Base-by-base conservation (phyloP, 2,329 filamentous ascomycete species). In the Aspergillus sp. region DNA sequence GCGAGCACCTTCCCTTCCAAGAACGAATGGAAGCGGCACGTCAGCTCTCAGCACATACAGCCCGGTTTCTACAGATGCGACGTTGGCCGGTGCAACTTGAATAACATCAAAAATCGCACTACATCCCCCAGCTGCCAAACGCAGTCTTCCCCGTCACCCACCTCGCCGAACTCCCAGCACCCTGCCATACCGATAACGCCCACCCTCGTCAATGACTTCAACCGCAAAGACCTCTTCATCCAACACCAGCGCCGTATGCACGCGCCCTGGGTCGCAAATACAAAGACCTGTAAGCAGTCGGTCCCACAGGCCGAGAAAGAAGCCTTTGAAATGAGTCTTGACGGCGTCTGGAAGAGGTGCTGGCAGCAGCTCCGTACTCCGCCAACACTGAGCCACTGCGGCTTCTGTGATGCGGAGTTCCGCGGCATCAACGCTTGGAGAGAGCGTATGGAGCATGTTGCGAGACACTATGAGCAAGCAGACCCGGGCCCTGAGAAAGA, bases 11-110 rank as follows among this genome's bases (percentile, higher is more conserved):
- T 96, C 68, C 82, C 84, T 3, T 87, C 83, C 64, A 96, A 96
- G 77, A 96, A 96, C 70, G 93, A 97, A 73, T 97, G 93, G 93
- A 97, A 97, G 74, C 86, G 93, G 0, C 93, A 98, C 70, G 86
- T 93, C 66, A 78, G 81, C 33, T 90, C 89, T 0, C 90, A 96
- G 69, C 93, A 98, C 69, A 79, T 96, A 21, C 84, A 87, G 54
- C 79, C 90, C 3, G 78, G 83, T 45, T 90, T 87, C 75, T 97
- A 88, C 85, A 81, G 88, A 57, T 98, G 93, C 76, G 83, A 87
- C 63, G 79, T 89, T 33, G 88, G 85, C 60, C 68, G 73, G 7
- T 88, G 86, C 70, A 70, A 72, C 58, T n/a, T 58, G 25, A 57
- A 49, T 48, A 56, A 66, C 57, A 40, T 37, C 60, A 61, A 43